These are phyloP conservation scores for Mucor indicus DNA, from an alignment of 371 early-diverging fungal genomes.

Conservation along the genomic window DNA sequence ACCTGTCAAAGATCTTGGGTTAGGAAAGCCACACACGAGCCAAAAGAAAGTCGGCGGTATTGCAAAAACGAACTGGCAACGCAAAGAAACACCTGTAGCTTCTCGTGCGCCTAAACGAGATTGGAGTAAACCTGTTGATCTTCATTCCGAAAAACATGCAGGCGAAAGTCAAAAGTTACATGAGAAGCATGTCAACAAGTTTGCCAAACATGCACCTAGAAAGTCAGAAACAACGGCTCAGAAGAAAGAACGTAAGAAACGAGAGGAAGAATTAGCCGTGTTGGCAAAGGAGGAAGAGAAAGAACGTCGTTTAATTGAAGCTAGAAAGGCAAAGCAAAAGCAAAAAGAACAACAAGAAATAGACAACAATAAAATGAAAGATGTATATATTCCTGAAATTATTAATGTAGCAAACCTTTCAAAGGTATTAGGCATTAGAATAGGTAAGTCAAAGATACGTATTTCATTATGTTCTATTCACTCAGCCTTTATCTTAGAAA, in stretches of 20 bases:
- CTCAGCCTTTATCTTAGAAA: constrained; percentile 28
- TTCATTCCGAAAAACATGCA: constrained; percentile 28
- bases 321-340: constrained; percentile 25
- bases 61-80: constrained; percentile 6
- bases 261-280: constrained; percentile 27
- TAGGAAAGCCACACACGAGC: constrained; percentile 1
- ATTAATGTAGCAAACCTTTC: constrained; percentile 83
- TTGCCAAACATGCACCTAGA: constrained; percentile 13
- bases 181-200: constrained; percentile 26
- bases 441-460: constrained; percentile 35
- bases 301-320: constrained; percentile 15
- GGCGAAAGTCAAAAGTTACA: constrained; percentile 22
- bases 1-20: neutral
- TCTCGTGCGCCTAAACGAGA: constrained; percentile 27
- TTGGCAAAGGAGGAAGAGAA: constrained; percentile 27
- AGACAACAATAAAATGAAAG: constrained; percentile 36
- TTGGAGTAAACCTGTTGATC: constrained; percentile 32
- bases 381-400: constrained; percentile 80
- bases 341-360: constrained; percentile 25
- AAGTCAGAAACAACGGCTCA: constrained; percentile 19
- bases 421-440: constrained; percentile 70
- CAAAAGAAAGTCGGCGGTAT: neutral
- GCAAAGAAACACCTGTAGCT: neutral
- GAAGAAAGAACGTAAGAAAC: constrained; percentile 31
- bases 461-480: too few relatives aligned